Evolutionary conservation across 768 basidiomycete genomes (phyloP), one percentile per base, ranked within the genome.

Genomic region (Pholiota conissans): DNA sequence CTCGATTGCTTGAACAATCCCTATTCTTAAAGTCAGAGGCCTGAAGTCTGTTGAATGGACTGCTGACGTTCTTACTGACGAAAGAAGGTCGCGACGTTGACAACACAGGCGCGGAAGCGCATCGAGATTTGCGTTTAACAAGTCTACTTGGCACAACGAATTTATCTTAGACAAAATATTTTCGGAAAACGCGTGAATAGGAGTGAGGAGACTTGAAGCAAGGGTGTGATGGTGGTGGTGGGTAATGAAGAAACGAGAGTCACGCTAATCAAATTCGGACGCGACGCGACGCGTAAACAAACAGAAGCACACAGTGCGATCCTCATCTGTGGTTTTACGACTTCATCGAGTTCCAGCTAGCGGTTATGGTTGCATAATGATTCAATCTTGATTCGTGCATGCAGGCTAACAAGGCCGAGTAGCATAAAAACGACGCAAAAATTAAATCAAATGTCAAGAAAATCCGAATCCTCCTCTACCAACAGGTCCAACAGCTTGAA

Each of bases 1-100:
- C 66, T 93, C 91, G 20, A 94, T 77, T 0, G 90, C 81, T 71
- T 93, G 91, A 7, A 91, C 84, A 42, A 93, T 84, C 42, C 84
- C 92, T 94, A 64, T 13, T 2, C 6, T 27, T n/a, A 49, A 48
- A 22, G 49, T 32, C 18, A 29, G 47, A 51, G 28, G n/a, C 11
- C 11, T 40, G 52, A 52, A 45, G 22, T 35, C 22, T 16, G n/a
- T 10, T 11, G 14, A 50, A 39, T 32, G 22, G 22, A 46, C 9
- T n/a, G 14, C 49, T 16, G 5, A 20, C 13, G 11, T 18, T 27
- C 53, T 58, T 59, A 68, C 72, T 67, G 49, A 74, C 73, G 70
- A 61, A 70, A 71, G 55, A 74, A 74, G 9, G 68, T 67, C 20
- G 68, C 62, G 5, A 74, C 71, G 52, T 71, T 63, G 14, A 65